These are phyloP conservation scores for Sclerospora graminicola DNA, from an alignment of 352 stramenopile genomes.

Conservation along the genomic window DNA sequence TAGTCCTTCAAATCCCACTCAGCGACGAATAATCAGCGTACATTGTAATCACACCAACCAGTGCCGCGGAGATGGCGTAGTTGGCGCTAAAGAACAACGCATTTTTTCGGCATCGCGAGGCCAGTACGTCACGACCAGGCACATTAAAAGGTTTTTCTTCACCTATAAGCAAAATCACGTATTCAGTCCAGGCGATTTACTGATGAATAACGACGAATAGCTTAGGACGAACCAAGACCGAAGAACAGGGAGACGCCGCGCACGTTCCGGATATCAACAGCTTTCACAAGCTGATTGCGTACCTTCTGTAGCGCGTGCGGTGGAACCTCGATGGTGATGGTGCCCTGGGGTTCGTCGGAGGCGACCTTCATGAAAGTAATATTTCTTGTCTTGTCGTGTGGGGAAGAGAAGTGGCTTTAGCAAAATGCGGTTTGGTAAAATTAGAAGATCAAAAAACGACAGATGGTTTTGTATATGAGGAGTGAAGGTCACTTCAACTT, in stretches of 20 bases:
- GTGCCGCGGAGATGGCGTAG: slow-evolving; percentile 64
- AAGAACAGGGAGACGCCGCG: slow-evolving; percentile 78
- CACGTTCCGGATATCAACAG: slow-evolving; percentile 66
- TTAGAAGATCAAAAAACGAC: slow-evolving; percentile 4
- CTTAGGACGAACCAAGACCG: slow-evolving; percentile 38
- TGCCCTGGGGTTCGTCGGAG: slow-evolving; percentile 37
- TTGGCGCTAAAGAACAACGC: slow-evolving; percentile 79
- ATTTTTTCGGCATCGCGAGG: slow-evolving; percentile 64
- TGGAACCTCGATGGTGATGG: slow-evolving; percentile 58
- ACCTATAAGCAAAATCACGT: slow-evolving; percentile 14
- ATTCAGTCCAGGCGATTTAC: neutral
- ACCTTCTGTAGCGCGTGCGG: slow-evolving; percentile 51
- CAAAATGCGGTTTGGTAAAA: slow-evolving; percentile 32
- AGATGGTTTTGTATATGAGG: neutral
- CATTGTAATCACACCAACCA: slow-evolving; percentile 80
- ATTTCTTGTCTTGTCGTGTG: slow-evolving; percentile 12
- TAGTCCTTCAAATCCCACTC: no score
- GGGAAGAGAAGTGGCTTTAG: slow-evolving; percentile 11
- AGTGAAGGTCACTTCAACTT: slow-evolving; percentile 28
- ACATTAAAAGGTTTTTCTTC: slow-evolving; percentile 84
- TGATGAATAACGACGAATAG: neutral
- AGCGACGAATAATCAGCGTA: slow-evolving; percentile 10
- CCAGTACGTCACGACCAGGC: slow-evolving; percentile 46
- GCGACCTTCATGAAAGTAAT: slow-evolving; percentile 44
- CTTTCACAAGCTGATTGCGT: slow-evolving; percentile 53